A percentile compares a stretch with the other conserved stretches of the same genome.
Evolutionary conservation across 1,284 basidiomycete genomes (phyloP).

Genomic region (Ceratobasidium sp.): DNA sequence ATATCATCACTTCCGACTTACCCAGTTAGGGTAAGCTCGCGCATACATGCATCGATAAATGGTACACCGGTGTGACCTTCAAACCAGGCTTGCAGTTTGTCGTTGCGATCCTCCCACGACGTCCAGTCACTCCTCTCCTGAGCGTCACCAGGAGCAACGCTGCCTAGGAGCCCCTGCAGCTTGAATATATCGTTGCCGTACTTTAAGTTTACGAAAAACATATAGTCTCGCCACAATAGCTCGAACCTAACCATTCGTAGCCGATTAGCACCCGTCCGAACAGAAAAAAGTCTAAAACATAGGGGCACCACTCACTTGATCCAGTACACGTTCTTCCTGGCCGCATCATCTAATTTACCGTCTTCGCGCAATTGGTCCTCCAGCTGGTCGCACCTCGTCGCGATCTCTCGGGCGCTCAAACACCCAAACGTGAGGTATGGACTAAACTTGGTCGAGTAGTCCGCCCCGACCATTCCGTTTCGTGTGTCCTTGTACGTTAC

Average conservation of each 20-base stretch:
- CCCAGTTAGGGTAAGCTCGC: slow-evolving; percentile 54
- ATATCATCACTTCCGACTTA: background rate
- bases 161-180: slow-evolving; percentile 45
- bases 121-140: slow-evolving; percentile 16
- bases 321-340: slow-evolving; percentile 58
- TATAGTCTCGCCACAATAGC: slow-evolving; percentile 65
- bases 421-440: slow-evolving; percentile 62
- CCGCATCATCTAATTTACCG: slow-evolving; percentile 51
- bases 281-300: background rate
- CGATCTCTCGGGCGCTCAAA: slow-evolving; percentile 59
- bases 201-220: slow-evolving; percentile 58
- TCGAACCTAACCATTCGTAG: slow-evolving; percentile 58
- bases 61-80: slow-evolving; percentile 63
- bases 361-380: slow-evolving; percentile 47
- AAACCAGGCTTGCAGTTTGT: slow-evolving; percentile 55
- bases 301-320: slow-evolving; percentile 48
- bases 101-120: slow-evolving; percentile 16
- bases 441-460: slow-evolving; percentile 64
- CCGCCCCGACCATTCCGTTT: slow-evolving; percentile 63
- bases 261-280: too few relatives aligned
- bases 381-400: slow-evolving; percentile 48
- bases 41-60: slow-evolving; percentile 65
- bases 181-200: slow-evolving; percentile 49
- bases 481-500: slow-evolving; percentile 63
- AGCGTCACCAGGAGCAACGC: slow-evolving; percentile 25